Base-by-base conservation (phyloP, 2,329 filamentous ascomycete genomes). In the Fusarium incarnatum region DNA sequence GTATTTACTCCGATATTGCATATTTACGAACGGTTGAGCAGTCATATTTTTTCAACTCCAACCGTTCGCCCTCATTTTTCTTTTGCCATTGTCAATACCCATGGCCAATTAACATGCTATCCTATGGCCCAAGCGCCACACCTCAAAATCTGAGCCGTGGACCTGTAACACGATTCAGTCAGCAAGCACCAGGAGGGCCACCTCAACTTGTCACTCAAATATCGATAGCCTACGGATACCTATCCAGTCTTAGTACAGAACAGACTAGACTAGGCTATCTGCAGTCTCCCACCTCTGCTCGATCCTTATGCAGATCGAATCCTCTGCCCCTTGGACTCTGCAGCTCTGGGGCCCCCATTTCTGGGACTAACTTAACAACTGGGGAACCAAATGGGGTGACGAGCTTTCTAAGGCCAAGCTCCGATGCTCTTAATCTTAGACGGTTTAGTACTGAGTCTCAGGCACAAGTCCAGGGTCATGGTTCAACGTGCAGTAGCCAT, bases 341-440 rank as follows among this genome's bases (percentile, higher is more conserved):
- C 34, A 42, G 46, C 40, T 45, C 40, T 22, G 50, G 60, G 52
- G 27, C 46, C 46, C 52, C 44, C 54, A 46, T 69, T 34, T 67
- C 61, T 62, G 52, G 60, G 30, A 55, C 32, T 40, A 28, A 28
- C 27, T 28, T 28, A 28, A 25, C 32, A 52, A 20, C 64, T 73
- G 67, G 67, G 64, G 60, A 69, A 63, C 48, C 57, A 60, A 25
- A 60, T 73, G 69, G 62, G 57, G 67, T 68, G 62, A 67, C 49
- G 52, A 45, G 67, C 52, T 70, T 52, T 34, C 13, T 25, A 52
- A 41, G 45, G 60, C 70, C 63, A 47, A 64, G 53, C 63, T 68
- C 52, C 61, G 48, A 67, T 67, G 62, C 53, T 70, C 56, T 67
- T 59, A 47, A 67, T 70, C 67, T 59, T 45, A 68, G 62, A 28